A percentile compares a stretch with the other conserved stretches of the same genome.
phyloP scores from a whole-genome alignment of 768 basidiomycete species.

The Tricholoma matsutake region DNA sequence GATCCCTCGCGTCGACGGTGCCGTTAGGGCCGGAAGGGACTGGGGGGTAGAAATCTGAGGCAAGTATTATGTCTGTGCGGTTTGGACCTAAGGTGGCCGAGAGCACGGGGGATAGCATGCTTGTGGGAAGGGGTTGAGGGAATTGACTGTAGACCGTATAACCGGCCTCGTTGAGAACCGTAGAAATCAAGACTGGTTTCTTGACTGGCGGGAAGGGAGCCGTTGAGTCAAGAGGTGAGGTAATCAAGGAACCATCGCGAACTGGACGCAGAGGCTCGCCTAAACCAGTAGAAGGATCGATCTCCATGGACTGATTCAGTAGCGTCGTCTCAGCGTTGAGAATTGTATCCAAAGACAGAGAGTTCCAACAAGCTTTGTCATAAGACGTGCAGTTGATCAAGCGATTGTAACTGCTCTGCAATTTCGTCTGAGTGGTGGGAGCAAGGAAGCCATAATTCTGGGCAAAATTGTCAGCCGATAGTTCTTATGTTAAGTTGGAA shows the following conservation, averaged over 20 bases:
- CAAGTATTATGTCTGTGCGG: slow-evolving; percentile 41
- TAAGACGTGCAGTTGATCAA: slow-evolving; percentile 44
- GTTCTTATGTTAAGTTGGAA: neutral
- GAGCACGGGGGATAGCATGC: slow-evolving; percentile 38
- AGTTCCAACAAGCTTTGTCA: slow-evolving; percentile 47
- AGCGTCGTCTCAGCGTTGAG: slow-evolving; percentile 51
- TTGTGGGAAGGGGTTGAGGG: slow-evolving; percentile 34
- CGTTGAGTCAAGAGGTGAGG: slow-evolving; percentile 59
- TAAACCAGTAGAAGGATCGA: slow-evolving; percentile 52
- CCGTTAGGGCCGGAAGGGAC: slow-evolving; percentile 23
- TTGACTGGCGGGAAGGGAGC: slow-evolving; percentile 54
- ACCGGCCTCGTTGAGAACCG: slow-evolving; percentile 70
- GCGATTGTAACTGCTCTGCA: slow-evolving; percentile 52
- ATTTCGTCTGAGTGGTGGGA: slow-evolving; percentile 44
- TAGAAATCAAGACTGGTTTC: slow-evolving; percentile 72
- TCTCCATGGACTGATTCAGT: slow-evolving; percentile 34
- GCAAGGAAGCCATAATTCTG: slow-evolving; percentile 75
- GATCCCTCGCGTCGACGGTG: slow-evolving; percentile 49
- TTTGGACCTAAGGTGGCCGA: slow-evolving; percentile 42
- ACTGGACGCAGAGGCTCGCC: slow-evolving; percentile 65
- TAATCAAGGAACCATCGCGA: slow-evolving; percentile 66
- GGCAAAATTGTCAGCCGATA: neutral
- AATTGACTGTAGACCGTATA: slow-evolving; percentile 51
- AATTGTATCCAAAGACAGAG: slow-evolving; percentile 48
- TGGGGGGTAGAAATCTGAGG: slow-evolving; percentile 47